Percentiles rank a stretch among this genome's conserved stretches.
Conservation (phyloP, 768 basidiomycete species). For the Floccularia luteovirens region DNA sequence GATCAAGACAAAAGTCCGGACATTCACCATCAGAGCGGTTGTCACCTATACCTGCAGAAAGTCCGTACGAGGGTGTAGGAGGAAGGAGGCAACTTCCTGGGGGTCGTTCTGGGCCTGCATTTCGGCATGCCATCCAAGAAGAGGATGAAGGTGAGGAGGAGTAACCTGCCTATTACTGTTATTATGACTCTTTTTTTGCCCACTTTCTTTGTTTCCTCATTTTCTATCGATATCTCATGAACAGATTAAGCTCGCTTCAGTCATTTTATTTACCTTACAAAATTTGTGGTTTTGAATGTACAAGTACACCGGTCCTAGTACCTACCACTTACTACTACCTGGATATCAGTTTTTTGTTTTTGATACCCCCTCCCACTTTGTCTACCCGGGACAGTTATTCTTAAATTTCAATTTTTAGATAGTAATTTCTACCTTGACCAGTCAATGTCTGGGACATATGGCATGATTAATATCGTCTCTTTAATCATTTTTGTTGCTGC, state of each 20-base stretch:
- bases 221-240: too few relatives aligned
- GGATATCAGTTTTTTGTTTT: background rate
- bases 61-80: slow-evolving; percentile 37
- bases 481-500: too few relatives aligned
- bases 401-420: too few relatives aligned
- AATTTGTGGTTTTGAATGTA: background rate
- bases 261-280: too few relatives aligned
- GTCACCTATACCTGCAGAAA: slow-evolving; percentile 54
- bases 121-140: slow-evolving; percentile 69
- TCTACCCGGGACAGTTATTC: too few relatives aligned
- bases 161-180: slow-evolving; percentile 12
- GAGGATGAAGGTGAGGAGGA: slow-evolving; percentile 85
- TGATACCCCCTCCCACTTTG: background rate
- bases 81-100: slow-evolving; percentile 65
- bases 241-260: too few relatives aligned
- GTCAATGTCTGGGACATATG: too few relatives aligned
- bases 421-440: too few relatives aligned
- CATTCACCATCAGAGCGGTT: slow-evolving; percentile 55
- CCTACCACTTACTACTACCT: background rate
- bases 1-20: slow-evolving; percentile 36
- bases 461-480: too few relatives aligned
- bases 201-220: background rate
- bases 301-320: slow-evolving; percentile 1
- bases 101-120: slow-evolving; percentile 64
- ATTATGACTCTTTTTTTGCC: background rate